Percentiles rank a stretch among this genome's conserved stretches.
These are phyloP conservation scores for Fraxinus ornus DNA, from an alignment of 305 asterid genomes.

Conservation along the genomic window DNA sequence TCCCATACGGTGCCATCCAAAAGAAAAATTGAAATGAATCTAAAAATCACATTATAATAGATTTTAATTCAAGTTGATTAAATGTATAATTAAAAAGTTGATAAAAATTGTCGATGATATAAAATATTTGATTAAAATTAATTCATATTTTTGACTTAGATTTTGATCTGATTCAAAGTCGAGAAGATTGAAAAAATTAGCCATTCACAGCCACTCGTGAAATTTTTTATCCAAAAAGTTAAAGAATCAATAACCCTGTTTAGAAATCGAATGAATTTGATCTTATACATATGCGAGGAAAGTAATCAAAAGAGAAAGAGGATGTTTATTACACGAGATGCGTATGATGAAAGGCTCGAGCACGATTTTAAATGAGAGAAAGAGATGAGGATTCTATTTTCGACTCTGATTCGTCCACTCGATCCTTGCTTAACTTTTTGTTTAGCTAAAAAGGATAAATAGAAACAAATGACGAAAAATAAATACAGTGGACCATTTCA, in stretches of 20 bases:
- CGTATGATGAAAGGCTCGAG: not conserved
- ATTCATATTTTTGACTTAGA: not conserved
- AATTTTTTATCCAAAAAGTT: too few relatives aligned
- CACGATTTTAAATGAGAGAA: not conserved
- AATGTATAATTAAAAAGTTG: too few relatives aligned
- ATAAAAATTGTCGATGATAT: too few relatives aligned
- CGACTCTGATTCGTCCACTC: not conserved
- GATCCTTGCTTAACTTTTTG: not conserved
- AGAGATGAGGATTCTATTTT: not conserved
- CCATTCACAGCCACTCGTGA: not conserved
- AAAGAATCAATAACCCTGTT: too few relatives aligned
- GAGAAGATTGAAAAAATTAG: too few relatives aligned
- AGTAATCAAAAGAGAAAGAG: not conserved
- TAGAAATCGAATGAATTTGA: too few relatives aligned
- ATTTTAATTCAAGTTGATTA: too few relatives aligned
- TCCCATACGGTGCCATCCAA: too few relatives aligned
- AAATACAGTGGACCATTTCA: conserved; percentile 40
- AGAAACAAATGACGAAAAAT: not conserved
- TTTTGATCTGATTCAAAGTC: not conserved
- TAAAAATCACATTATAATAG: too few relatives aligned
- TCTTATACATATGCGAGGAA: not conserved
- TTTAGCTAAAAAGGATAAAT: not conserved
- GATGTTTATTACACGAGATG: not conserved
- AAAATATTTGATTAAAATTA: not conserved
- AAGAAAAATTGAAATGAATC: too few relatives aligned